Evolutionary conservation across 192 early-diverging fungal species (phyloP).

Genomic region (Backusella tarrabulga): DNA sequence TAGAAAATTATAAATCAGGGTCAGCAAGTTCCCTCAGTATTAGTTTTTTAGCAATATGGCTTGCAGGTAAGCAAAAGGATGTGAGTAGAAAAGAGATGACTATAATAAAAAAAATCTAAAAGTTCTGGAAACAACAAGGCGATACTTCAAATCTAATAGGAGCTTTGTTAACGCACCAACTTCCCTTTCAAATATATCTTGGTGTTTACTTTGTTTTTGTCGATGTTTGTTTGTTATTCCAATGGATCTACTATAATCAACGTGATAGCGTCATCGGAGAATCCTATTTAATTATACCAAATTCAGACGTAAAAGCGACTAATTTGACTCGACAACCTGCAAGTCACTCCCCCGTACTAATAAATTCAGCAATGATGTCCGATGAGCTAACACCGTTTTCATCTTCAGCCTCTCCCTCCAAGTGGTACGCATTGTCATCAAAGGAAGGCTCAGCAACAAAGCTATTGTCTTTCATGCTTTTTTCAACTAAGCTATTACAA

Average conservation of each 20-base stretch:
- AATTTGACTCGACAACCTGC: constrained; percentile 23
- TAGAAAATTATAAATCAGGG: constrained; percentile 50
- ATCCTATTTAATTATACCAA: not conserved
- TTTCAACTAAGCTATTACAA: not conserved
- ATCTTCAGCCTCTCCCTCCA: constrained; percentile 28
- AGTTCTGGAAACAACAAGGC: constrained; percentile 38
- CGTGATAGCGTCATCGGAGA: not conserved
- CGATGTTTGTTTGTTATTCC: constrained; percentile 23
- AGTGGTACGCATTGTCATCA: constrained; percentile 25
- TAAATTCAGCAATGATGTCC: constrained; percentile 4
- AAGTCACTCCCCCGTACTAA: constrained; percentile 17
- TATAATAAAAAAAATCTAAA: not conserved
- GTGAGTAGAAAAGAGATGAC: not conserved
- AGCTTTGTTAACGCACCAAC: constrained; percentile 67
- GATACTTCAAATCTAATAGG: constrained; percentile 73
- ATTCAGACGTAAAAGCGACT: not conserved
- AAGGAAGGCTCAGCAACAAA: constrained; percentile 1
- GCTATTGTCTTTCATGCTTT: not conserved
- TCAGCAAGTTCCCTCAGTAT: constrained; percentile 52
- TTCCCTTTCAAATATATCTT: constrained; percentile 62
- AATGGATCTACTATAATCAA: constrained; percentile 31
- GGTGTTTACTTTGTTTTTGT: constrained; percentile 23
- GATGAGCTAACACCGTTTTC: constrained; percentile 32
- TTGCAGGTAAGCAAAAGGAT: constrained; percentile 44
- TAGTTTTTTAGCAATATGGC: constrained; percentile 62